Conservation (phyloP, 2,329 filamentous ascomycete genomes). For the Cercospora janseana region DNA sequence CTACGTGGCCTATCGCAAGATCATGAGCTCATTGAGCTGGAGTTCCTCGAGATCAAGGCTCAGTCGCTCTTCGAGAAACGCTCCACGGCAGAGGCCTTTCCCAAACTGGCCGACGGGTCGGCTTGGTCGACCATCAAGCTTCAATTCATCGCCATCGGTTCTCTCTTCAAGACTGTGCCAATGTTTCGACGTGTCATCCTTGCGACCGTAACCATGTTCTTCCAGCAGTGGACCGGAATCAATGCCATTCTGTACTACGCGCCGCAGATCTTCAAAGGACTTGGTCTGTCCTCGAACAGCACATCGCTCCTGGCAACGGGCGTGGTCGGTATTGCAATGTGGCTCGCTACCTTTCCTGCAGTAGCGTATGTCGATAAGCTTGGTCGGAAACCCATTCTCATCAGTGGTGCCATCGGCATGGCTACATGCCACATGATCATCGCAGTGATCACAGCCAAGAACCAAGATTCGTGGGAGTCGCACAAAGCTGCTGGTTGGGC, state of each 20-base stretch:
- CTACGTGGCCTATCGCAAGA: slow-evolving; percentile 62
- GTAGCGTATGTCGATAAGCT: slow-evolving; percentile 64
- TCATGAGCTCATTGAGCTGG: slow-evolving; percentile 68
- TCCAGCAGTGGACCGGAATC: slow-evolving; percentile 50
- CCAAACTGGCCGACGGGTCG: slow-evolving; percentile 60
- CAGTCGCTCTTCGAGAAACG: slow-evolving; percentile 76
- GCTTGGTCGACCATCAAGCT: slow-evolving; percentile 62
- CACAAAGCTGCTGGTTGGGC: slow-evolving; percentile 67
- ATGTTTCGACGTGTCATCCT: slow-evolving; percentile 67
- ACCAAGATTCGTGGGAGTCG: slow-evolving; percentile 57
- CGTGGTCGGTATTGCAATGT: slow-evolving; percentile 69
- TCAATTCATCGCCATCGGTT: slow-evolving; percentile 65
- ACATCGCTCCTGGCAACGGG: slow-evolving; percentile 65
- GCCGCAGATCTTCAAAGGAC: slow-evolving; percentile 38
- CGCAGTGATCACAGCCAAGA: slow-evolving; percentile 60
- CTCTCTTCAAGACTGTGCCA: slow-evolving; percentile 62
- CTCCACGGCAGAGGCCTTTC: slow-evolving; percentile 65
- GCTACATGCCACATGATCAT: slow-evolving; percentile 54
- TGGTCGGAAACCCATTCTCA: slow-evolving; percentile 44
- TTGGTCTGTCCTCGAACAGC: slow-evolving; percentile 49
- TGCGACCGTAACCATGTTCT: slow-evolving; percentile 50
- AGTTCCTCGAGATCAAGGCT: slow-evolving; percentile 81
- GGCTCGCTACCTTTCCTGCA: slow-evolving; percentile 62
- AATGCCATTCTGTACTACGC: slow-evolving; percentile 52
- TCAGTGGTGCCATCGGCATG: slow-evolving; percentile 39